These are phyloP conservation scores for Borovskyia barvae DNA, from an alignment of 208 protist genomes.

Conservation along the genomic window DNA sequence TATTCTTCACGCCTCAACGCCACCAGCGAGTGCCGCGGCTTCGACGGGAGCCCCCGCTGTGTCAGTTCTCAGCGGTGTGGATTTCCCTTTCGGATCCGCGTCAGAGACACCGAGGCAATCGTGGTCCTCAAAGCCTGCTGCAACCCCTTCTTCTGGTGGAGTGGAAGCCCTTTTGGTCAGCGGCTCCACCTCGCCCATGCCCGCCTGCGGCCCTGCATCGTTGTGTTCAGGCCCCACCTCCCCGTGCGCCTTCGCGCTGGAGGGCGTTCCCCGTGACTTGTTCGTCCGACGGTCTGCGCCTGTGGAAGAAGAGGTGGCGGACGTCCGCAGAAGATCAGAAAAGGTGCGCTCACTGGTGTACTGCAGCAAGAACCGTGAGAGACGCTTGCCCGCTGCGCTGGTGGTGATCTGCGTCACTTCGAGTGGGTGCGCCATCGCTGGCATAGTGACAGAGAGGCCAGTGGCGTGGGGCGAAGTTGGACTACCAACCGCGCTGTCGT, in stretches of 20 bases:
- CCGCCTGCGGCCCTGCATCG: too few relatives aligned
- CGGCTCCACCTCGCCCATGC: constrained; percentile 12
- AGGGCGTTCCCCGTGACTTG: constrained; percentile 1
- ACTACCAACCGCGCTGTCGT: constrained; percentile 10
- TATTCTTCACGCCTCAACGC: too few relatives aligned
- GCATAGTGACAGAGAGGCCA: not conserved
- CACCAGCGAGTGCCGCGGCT: too few relatives aligned
- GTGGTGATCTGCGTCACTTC: constrained; percentile 44
- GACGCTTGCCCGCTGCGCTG: constrained; percentile 55
- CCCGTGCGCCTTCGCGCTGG: not conserved
- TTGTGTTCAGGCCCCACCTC: not conserved
- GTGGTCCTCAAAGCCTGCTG: too few relatives aligned
- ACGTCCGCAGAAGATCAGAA: constrained; percentile 40
- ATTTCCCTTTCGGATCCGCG: too few relatives aligned
- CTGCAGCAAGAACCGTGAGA: constrained; percentile 59
- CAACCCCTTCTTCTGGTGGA: too few relatives aligned
- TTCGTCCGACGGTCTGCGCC: not conserved
- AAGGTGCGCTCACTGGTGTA: constrained; percentile 81
- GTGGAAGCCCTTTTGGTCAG: not conserved
- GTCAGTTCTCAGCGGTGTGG: too few relatives aligned
- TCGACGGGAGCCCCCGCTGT: too few relatives aligned
- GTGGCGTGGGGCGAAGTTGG: not conserved
- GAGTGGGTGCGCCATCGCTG: constrained; percentile 50
- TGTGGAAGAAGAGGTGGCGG: not conserved
- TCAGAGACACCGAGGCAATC: too few relatives aligned